Percentiles rank a stretch among this genome's conserved stretches.
These are phyloP conservation scores for Nymphaea thermarum DNA, from an alignment of 164 flowering plant genomes.

Conservation along the genomic window DNA sequence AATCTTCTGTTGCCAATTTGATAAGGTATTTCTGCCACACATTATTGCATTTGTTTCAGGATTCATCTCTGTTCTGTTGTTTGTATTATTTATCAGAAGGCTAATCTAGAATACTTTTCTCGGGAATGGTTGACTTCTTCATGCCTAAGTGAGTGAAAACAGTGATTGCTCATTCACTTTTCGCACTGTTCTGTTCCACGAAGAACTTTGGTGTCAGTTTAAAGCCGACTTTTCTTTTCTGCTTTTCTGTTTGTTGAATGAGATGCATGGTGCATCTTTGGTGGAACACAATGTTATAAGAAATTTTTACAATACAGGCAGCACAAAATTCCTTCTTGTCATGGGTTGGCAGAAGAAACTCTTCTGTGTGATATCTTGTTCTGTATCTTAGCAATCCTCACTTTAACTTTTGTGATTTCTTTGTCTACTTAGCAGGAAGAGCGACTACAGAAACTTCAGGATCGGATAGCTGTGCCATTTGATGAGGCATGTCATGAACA, in stretches of 20 bases:
- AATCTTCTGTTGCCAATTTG: neutral
- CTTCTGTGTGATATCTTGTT: neutral
- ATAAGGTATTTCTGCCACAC: no score
- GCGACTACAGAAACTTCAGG: constrained; percentile 68
- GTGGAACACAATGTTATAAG: neutral
- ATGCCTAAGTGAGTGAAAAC: no score
- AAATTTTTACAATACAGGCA: no score
- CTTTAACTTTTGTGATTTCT: neutral
- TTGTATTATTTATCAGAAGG: neutral
- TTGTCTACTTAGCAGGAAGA: constrained; percentile 35
- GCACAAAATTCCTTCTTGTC: no score
- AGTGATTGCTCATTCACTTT: no score
- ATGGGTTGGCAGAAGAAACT: neutral
- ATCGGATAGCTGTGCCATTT: constrained; percentile 64
- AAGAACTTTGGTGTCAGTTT: no score
- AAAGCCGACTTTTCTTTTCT: no score
- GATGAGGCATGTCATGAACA: constrained; percentile 79
- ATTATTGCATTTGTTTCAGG: neutral
- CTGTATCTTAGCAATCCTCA: neutral
- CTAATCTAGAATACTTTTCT: neutral
- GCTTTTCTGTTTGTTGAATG: no score
- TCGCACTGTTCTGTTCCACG: no score
- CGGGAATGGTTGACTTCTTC: no score
- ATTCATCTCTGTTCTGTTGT: neutral
- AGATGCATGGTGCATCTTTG: neutral